Percentiles rank a stretch among this genome's conserved stretches.
Evolutionary conservation across 2,329 filamentous ascomycete genomes (phyloP).

Genomic region (Xylaria sp.): DNA sequence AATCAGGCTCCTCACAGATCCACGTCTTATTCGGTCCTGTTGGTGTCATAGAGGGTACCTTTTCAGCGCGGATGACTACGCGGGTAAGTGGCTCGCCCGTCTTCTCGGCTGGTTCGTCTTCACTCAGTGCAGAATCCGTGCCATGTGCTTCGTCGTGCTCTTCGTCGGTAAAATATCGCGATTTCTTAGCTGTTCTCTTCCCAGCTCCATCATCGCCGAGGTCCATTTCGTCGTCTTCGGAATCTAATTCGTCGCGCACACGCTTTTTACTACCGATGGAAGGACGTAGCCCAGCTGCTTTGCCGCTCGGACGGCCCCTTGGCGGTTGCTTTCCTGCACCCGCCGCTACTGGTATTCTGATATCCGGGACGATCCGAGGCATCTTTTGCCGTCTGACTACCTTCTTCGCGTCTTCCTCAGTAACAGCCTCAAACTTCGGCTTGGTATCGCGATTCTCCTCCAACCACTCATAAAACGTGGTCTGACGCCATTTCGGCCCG

Average conservation of each 20-base stretch:
- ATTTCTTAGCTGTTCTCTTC: conserved; percentile 34
- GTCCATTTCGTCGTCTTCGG: conserved; percentile 44
- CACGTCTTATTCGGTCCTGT: conserved; percentile 65
- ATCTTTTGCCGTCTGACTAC: conserved; percentile 34
- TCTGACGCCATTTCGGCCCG: conserved; percentile 37
- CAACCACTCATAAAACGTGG: conserved; percentile 35
- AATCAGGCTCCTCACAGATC: conserved; percentile 67
- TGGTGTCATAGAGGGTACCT: conserved; percentile 51
- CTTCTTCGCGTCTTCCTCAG: conserved; percentile 31
- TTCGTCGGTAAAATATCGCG: conserved; percentile 28
- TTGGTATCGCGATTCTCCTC: conserved; percentile 33
- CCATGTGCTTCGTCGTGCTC: conserved; percentile 26
- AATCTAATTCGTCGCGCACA: conserved; percentile 35
- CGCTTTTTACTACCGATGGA: conserved; percentile 49
- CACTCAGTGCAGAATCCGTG: conserved; percentile 23
- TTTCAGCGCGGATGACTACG: conserved; percentile 53
- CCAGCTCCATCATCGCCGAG: conserved; percentile 33
- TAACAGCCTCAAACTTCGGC: conserved; percentile 30
- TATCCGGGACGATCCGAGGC: conserved; percentile 13
- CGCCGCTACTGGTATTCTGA: conserved; percentile 19
- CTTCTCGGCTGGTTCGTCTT: conserved; percentile 36
- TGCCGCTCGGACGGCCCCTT: conserved; percentile 45
- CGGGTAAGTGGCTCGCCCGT: conserved; percentile 18
- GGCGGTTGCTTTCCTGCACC: conserved; percentile 30
- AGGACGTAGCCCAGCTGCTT: conserved; percentile 49